Percentiles rank a stretch among this genome's conserved stretches.
These are phyloP conservation scores for Diaporthe sp. DNA, from an alignment of 2,329 filamentous ascomycete species.

Conservation along the genomic window DNA sequence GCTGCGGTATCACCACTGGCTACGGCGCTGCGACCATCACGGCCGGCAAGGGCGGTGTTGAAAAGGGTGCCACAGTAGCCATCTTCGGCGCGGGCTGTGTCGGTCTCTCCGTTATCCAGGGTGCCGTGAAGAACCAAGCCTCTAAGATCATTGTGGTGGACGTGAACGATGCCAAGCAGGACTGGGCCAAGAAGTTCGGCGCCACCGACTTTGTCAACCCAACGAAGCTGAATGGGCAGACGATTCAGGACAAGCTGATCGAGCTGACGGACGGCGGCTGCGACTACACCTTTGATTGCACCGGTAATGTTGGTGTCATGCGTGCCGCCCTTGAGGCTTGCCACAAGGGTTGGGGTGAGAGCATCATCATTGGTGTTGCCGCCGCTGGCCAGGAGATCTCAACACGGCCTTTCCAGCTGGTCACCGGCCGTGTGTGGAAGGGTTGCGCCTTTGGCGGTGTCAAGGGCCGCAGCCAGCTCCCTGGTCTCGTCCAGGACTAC, in stretches of 20 bases:
- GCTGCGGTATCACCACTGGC: conserved; percentile 98
- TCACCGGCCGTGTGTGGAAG: conserved; percentile 97
- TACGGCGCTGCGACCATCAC: conserved; percentile 97
- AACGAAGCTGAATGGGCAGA: conserved; percentile 80
- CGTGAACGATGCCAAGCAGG: conserved; percentile 91
- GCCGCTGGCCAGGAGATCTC: conserved; percentile 96
- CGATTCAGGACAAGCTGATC: conserved; percentile 91
- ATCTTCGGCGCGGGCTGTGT: conserved; percentile 97
- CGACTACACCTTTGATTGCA: conserved; percentile 99
- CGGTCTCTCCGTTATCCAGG: conserved; percentile 94
- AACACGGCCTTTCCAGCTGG: conserved; percentile 95
- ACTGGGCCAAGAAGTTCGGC: conserved; percentile 93
- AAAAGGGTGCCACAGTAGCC: conserved; percentile 90
- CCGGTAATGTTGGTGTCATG: conserved; percentile 97
- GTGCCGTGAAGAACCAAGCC: conserved; percentile 87
- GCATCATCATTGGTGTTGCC: conserved; percentile 97
- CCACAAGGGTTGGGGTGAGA: conserved; percentile 99
- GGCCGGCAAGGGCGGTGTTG: conserved; percentile 75
- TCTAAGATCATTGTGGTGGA: conserved; percentile 80
- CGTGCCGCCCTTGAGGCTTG: conserved; percentile 94
- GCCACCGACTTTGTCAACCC: conserved; percentile 98
- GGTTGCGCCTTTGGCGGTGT: conserved; percentile 98
- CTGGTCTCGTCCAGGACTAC: conserved; percentile 90
- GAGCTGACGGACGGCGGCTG: conserved; percentile 98
- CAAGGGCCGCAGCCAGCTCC: conserved; percentile 95